Base-by-base conservation (phyloP, 1,139 yeast species). In the Saccharomycopsis phalli region DNA sequence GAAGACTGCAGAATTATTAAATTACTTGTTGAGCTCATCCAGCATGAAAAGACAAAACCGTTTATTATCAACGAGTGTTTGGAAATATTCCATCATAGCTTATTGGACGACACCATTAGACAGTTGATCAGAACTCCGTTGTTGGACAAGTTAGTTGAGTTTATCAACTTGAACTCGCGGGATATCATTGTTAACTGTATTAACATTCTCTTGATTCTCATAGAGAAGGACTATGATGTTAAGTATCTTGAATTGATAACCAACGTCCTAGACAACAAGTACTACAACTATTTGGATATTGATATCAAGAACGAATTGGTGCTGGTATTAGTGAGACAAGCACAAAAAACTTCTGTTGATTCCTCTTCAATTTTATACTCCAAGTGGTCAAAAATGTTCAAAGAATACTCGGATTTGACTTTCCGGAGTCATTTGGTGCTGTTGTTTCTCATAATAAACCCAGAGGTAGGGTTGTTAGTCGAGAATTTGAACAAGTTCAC, bases 401-500 rank as follows among this genome's bases (percentile, higher is more conserved):
- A 75, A 50, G 56, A 66, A 14, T 75, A 74, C 47, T 58, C 68
- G 17, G 88, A 82, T 38, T 67, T 72, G 31, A 67, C 69, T 13
- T 68, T 83, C 41, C 70, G 98, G 47, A 61, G 61, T 22, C 69
- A 74, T 2, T 65, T 88, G 39, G 76, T 81, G 18, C 60, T 61
- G 2, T 71, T 87, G 1, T 79, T 84, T 50, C 53, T 53, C 4
- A 70, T 74, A 20, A 66, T 88, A 45, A 87, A 91, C 8, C 54
- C 54, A 2, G 70, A 69, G 45, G 73, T 74, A 45, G 53, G 53
- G 1, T 69, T 68, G 6, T 60, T 72, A 30, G 54, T 58, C 17
- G 56, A 62, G 5, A 84, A 76, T 26, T 62, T 91, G 47, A 88
- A 88, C 55, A 68, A 95, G 0, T 83, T 66, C 52, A 74, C 87